Base-by-base conservation (phyloP, 2,329 filamentous ascomycete genomes). In the Nothomitra cinnamomea region DNA sequence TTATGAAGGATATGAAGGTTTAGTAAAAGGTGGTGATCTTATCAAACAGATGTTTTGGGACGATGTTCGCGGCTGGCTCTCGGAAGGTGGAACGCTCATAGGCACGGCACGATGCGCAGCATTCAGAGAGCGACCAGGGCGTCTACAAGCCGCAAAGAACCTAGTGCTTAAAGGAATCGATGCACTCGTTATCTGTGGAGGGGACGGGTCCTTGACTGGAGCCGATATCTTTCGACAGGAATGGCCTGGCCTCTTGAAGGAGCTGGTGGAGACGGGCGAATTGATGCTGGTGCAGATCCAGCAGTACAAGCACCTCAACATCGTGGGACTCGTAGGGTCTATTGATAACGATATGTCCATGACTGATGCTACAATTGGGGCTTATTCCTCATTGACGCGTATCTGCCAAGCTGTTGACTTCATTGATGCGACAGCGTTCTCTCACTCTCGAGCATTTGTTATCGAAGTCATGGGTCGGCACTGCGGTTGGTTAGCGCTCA, bases 281-380 rank as follows among this genome's bases (percentile, higher is more conserved):
- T 74, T 95, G 61, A 82, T 79, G 5, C 63, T 72, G 43, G 77
- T 83, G 54, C 83, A 95, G 65, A 70, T 87, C 56, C 73, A 79
- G 47, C 84, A 85, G 1, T 94, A 87, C 74, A 77, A 78, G 63
- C 81, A 94, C 60, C 78, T 98, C 64, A 98, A 96, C 69, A 95
- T 98, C 60, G 90, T 96, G 53, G 92, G 92, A 49, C 74, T 96
- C 52, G 92, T 98, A 25, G 92, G 92, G 55, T 95, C 88, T 53
- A 98, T 98, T 64, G 92, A 98, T 75, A 98, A 98, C 65, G 92
- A 98, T 65, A 84, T 98, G 69, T 94, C 89, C 51, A 87, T 87
- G 58, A 98, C 92, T 12, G 92, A 98, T 68, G 90, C 92, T 56
- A 98, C 92, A 32, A 95, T 98, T 65, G 92, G 92, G 54, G 94